These are phyloP conservation scores for Talaromyces ruber DNA, from an alignment of 495 filamentous ascomycete species.

Conservation along the genomic window DNA sequence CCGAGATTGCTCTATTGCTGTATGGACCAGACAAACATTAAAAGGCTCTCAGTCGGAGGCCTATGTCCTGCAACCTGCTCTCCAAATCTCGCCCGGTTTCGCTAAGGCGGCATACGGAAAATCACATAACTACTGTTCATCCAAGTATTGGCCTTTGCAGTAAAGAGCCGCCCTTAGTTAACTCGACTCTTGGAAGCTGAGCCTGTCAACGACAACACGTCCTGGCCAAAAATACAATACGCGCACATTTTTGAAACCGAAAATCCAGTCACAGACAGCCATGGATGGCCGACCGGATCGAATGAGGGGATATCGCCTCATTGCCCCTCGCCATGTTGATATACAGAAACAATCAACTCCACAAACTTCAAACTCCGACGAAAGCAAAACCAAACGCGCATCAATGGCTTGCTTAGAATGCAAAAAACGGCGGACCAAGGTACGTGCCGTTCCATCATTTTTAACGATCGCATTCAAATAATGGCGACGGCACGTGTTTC, in stretches of 20 bases:
- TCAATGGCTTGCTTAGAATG: slow-evolving; percentile 35
- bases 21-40: not conserved
- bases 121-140: not conserved
- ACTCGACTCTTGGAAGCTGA: not conserved
- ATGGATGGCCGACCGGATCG: slow-evolving; percentile 1
- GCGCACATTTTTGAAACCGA: not conserved
- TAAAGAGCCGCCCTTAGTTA: not conserved
- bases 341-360: not conserved
- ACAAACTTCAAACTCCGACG: slow-evolving; percentile 14
- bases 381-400: slow-evolving; percentile 28
- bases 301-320: not conserved
- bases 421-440: slow-evolving; percentile 33
- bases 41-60: not conserved
- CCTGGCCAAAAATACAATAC: not conserved
- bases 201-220: not conserved
- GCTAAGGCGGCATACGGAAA: not conserved
- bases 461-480: not conserved
- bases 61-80: not conserved
- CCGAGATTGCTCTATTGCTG: not conserved
- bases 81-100: not conserved
- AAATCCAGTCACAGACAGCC: not conserved
- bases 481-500: not conserved
- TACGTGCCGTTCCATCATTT: slow-evolving; percentile 11
- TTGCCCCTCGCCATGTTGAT: slow-evolving; percentile 3
- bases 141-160: not conserved